Conservation (phyloP, 2,329 filamentous ascomycete genomes). For the Emergomyces africanus region DNA sequence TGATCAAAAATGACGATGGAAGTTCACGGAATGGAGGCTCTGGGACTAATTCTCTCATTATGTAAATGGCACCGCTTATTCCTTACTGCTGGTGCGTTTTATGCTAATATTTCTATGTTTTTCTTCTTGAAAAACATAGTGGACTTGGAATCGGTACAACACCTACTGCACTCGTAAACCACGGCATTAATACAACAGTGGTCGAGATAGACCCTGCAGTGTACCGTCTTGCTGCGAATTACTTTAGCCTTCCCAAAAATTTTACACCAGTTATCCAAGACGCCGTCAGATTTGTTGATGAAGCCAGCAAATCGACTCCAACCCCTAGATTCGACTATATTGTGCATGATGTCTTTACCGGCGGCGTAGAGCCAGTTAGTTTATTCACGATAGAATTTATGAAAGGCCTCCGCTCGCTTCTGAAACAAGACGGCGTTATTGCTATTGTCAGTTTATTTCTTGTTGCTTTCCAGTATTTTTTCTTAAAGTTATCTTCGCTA, state of each 20-base stretch:
- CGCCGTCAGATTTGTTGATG: conserved; percentile 55
- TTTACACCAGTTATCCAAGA: conserved; percentile 73
- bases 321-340: conserved; percentile 67
- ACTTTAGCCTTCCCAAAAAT: conserved; percentile 67
- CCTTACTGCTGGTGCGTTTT: conserved; percentile 6
- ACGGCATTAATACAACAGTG: conserved; percentile 84
- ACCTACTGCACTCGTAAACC: conserved; percentile 70
- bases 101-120: conserved; percentile 13
- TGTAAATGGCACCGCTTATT: conserved; percentile 44
- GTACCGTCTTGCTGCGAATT: conserved; percentile 65
- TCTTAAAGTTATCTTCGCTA: background rate
- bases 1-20: conserved; percentile 48
- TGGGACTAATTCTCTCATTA: conserved; percentile 69
- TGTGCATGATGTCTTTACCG: conserved; percentile 94
- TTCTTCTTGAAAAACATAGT: conserved; percentile 39
- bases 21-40: conserved; percentile 36
- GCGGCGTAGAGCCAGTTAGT: conserved; percentile 76
- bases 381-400: conserved; percentile 86
- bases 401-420: conserved; percentile 52
- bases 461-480: background rate
- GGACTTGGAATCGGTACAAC: conserved; percentile 89
- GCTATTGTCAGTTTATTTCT: conserved; percentile 55
- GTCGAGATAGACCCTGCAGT: conserved; percentile 91
- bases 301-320: conserved; percentile 36
- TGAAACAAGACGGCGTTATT: conserved; percentile 68